Conservation (phyloP, 768 basidiomycete species). For the Tylopilus subfusipes region DNA sequence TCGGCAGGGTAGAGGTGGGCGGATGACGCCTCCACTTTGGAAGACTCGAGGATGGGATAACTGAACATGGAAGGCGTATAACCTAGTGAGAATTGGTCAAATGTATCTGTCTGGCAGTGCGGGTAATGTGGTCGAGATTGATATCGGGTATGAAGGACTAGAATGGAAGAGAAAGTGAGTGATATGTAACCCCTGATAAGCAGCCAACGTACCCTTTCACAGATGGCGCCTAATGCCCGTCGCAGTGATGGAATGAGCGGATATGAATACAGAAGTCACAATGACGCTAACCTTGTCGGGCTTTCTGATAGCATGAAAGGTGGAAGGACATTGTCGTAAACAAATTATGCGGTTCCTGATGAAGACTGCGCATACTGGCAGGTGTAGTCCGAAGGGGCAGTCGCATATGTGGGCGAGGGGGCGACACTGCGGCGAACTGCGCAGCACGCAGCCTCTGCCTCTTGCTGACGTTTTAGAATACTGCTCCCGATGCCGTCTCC, state of each 20-base stretch:
- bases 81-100: conserved; percentile 64
- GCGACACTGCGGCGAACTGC: conserved; percentile 37
- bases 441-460: conserved; percentile 44
- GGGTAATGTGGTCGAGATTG: conserved; percentile 69
- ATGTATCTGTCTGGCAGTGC: conserved; percentile 49
- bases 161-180: too few species aligned
- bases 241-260: conserved; percentile 28
- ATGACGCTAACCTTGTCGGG: conserved; percentile 52
- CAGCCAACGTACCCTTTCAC: conserved; percentile 35
- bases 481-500: conserved; percentile 48
- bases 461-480: too few species aligned
- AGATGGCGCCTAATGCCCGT: conserved; percentile 27
- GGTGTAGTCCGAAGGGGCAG: conserved; percentile 29
- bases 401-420: conserved; percentile 26
- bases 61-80: conserved; percentile 78
- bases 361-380: conserved; percentile 33
- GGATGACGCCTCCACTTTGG: conserved; percentile 27
- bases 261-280: too few species aligned
- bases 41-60: conserved; percentile 32
- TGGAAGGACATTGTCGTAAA: conserved; percentile 33
- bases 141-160: too few species aligned
- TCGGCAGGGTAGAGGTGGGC: conserved; percentile 32
- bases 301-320: conserved; percentile 60
- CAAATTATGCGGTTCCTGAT: conserved; percentile 28
- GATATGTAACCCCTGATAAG: conserved; percentile 3